Conservation (phyloP, 371 early-diverging fungal genomes). For the Dichotomocladium elegans region DNA sequence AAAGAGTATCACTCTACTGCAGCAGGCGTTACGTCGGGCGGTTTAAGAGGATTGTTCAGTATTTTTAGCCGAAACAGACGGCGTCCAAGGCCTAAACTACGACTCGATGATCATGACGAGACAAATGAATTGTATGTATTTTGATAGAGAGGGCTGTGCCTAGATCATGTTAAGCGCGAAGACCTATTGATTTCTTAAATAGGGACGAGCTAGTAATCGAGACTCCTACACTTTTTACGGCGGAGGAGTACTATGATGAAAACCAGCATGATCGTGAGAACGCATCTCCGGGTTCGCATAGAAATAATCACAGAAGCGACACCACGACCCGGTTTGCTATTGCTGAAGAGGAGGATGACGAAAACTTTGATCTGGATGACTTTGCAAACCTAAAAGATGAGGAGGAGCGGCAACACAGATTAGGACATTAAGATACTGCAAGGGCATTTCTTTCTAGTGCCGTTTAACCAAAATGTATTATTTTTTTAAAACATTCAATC, state of each 20-base stretch:
- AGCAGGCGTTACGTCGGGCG: no score
- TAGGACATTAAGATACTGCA: no score
- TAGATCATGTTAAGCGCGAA: neutral
- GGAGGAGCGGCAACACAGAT: no score
- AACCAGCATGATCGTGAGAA: constrained; percentile 2
- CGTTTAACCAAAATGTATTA: no score
- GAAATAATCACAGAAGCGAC: neutral
- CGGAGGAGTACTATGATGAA: constrained; percentile 30
- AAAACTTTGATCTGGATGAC: constrained; percentile 32
- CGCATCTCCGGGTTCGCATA: no score
- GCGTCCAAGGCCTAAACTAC: constrained; percentile 15
- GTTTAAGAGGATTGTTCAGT: neutral
- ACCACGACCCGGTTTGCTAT: constrained; percentile 16
- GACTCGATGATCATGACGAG: constrained; percentile 38
- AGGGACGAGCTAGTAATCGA: constrained; percentile 48
- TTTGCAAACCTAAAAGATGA: constrained; percentile 40
- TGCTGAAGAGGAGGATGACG: constrained; percentile 25
- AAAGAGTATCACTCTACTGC: no score
- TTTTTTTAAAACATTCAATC: no score
- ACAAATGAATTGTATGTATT: constrained; percentile 43
- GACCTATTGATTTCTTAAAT: neutral
- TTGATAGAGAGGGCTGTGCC: neutral
- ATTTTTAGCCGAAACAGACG: neutral
- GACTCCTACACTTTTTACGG: constrained; percentile 42
- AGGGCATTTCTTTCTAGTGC: no score